Evolutionary conservation across 305 asterid genomes (phyloP), one percentile per base, ranked within the genome.

Genomic region (Rubia tinctorum): DNA sequence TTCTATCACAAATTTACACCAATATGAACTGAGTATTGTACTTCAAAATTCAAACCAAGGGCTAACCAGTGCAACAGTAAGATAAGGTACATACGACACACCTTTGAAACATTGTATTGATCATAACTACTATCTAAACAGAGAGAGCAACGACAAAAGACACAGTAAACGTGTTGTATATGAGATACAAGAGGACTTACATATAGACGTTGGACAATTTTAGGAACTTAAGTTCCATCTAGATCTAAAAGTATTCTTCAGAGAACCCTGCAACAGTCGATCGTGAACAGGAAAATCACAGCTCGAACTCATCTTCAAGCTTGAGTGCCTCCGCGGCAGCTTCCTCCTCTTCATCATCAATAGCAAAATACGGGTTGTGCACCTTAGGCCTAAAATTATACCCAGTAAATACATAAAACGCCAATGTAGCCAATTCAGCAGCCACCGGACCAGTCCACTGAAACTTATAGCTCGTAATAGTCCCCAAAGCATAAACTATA

Each of bases 331-430:
- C 96, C 9, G 92, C 85, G 3, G 98, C 98, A 13, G 96, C 98
- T 74, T 89, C 98, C 82, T 93, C 97, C 78, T 90, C 97, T 4
- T 93, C 96, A 71, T 92, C 98, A 73, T 93, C 95, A 66, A 93
- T 84, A 72, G 84, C 88, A 37, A 93, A 89, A 62, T 93, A 93
- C 0, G 98, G 98, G 69, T 93, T 93, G 62, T 90, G 93, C 18
- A 84, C 93, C 86, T 93, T 95, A 2, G 98, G 98, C 86, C 82
- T 90, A 82, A 93, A 93, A 62, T 76, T 85, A 42, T 70, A 79
- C 11, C 89, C 89, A 2, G 87, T 83, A n/a, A 85, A 85, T 37
- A 81, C 71, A 75, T 79, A 85, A 56, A 85, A 81, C 8, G 82
- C 86, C 23, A 85, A 84, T 5, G 89, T 83, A 2, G 85, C 89